Conservation (phyloP, 441 rosid species). For the Geranium incanum region DNA sequence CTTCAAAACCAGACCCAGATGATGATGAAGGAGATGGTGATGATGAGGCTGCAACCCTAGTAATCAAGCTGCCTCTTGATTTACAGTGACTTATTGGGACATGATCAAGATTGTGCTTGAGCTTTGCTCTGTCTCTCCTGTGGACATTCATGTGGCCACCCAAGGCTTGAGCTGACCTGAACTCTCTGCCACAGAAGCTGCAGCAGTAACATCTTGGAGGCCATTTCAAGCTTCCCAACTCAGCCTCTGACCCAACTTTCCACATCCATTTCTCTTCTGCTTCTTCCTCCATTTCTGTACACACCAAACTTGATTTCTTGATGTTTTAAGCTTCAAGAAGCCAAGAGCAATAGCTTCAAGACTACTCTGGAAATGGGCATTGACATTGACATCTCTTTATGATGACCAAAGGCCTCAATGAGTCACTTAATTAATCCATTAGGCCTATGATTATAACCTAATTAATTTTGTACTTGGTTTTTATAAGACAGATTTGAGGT, state of each 20-base stretch:
- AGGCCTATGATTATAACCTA: no score
- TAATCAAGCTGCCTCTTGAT: not conserved
- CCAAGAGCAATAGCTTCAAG: not conserved
- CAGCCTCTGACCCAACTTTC: not conserved
- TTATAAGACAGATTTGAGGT: not conserved
- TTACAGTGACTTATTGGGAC: not conserved
- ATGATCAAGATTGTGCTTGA: not conserved
- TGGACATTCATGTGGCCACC: conserved; percentile 58
- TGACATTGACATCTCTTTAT: not conserved
- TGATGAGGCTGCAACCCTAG: not conserved
- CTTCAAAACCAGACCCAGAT: not conserved
- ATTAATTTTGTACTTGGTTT: not conserved
- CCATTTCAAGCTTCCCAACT: conserved; percentile 1
- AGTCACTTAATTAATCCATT: not conserved
- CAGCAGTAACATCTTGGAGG: conserved; percentile 45
- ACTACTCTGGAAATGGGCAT: not conserved
- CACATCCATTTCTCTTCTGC: not conserved
- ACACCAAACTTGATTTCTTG: not conserved
- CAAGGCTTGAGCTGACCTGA: conserved; percentile 58
- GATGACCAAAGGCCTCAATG: not conserved
- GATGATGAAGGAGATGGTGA: not conserved
- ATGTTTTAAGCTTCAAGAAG: not conserved
- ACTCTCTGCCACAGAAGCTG: conserved; percentile 54
- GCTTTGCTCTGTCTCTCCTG: conserved; percentile 51
- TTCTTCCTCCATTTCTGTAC: not conserved